Base-by-base conservation (phyloP, 805 yeast genomes). In the Candida easanensis region DNA sequence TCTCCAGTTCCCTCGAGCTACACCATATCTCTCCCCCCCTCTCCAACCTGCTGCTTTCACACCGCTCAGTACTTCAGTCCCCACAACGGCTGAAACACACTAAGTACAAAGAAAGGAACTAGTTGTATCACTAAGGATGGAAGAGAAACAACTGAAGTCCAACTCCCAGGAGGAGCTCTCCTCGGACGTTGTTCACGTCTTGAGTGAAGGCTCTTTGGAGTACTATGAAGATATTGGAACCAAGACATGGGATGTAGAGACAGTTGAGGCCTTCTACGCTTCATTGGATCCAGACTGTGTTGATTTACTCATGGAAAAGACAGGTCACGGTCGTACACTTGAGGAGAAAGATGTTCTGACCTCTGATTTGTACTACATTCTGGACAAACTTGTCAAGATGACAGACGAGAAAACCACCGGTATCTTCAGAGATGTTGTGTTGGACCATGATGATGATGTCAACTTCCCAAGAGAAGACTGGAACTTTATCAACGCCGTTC, bases 381-480 rank as follows among this genome's bases (percentile, higher is more conserved):
- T 49, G n/a, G 44, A 44, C 33, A 45, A 42, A 43, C 14, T 36
- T 22, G 30, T 45, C 17, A 18, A 21, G 45, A 43, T 32, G 67
- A 47, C 64, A 6, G 40, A 72, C 36, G 64, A 60, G 26, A 48
- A 51, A 23, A 45, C 47, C 15, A 9, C 47, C 11, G 48, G 27
- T 10, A 39, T 44, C 42, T 56, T 79, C 37, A 53, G 58, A 22
- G 60, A 64, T 16, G 69, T 74, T 4, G 46, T 70, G 3, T 64
- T 51, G 1, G 66, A 70, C 16, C 79, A 76, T 49, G 53, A 52
- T 5, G 71, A 66, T 39, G 84, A 79, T 53, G 69, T 70, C 30
- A 76, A 76, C 52, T 65, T 77, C 46, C 70, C 75, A 11, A 48
- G 42, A 2, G 57, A 52, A 2, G 52, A 49, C 17, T 49, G 49